A percentile compares a stretch with the other conserved stretches of the same genome.
Conservation (phyloP, 1,284 basidiomycete species). For the Tausonia pullulans region DNA sequence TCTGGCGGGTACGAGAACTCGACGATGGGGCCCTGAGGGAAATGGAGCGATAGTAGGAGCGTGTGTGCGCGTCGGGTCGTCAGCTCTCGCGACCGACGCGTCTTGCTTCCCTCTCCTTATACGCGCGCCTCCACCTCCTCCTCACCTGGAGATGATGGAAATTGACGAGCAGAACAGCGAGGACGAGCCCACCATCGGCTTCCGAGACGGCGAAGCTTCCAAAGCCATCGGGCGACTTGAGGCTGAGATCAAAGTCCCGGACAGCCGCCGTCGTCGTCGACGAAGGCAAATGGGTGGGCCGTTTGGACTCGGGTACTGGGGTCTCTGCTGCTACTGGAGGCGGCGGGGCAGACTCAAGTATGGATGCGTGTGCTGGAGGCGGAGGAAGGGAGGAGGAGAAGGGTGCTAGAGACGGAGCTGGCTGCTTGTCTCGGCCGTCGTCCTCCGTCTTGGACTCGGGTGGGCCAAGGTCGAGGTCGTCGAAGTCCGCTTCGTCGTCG, state of each 20-base stretch:
- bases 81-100: too few relatives aligned
- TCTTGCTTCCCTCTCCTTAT: too few relatives aligned
- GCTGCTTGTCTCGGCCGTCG: too few relatives aligned
- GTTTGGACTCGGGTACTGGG: neutral
- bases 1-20: slow-evolving; percentile 53
- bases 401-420: neutral
- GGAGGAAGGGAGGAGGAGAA: neutral
- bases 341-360: neutral
- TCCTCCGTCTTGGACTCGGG: too few relatives aligned
- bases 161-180: slow-evolving; percentile 47
- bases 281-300: neutral
- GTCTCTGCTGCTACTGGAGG: neutral
- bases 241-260: neutral
- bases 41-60: slow-evolving; percentile 14
- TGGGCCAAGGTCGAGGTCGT: neutral
- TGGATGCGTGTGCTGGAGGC: neutral
- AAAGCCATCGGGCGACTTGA: slow-evolving; percentile 3
- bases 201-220: neutral
- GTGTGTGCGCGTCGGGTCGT: too few relatives aligned
- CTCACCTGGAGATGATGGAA: slow-evolving; percentile 63
- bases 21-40: slow-evolving; percentile 66
- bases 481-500: neutral
- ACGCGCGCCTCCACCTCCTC: too few relatives aligned
- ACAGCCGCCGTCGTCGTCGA: neutral
- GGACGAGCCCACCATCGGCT: neutral